These are phyloP conservation scores for Mortierella sp. DNA, from an alignment of 371 early-diverging fungal genomes.

Conservation along the genomic window DNA sequence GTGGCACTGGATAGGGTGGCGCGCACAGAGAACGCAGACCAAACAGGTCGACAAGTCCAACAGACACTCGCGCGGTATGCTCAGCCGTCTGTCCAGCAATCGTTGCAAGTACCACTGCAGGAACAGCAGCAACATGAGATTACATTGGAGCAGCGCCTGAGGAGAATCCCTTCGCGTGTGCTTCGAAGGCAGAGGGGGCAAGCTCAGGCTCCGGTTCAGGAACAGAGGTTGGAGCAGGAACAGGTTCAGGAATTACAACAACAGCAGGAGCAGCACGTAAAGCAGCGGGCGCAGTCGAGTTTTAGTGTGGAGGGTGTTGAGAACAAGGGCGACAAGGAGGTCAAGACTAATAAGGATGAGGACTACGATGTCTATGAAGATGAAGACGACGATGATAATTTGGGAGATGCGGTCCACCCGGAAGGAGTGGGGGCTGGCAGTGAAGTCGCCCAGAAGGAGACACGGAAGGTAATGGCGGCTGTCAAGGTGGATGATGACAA, in stretches of 20 bases:
- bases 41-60: neutral
- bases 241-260: neutral
- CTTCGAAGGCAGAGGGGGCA: neutral
- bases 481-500: neutral
- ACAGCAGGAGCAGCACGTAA: neutral
- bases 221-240: neutral
- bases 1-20: neutral
- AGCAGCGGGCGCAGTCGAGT: neutral
- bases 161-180: neutral
- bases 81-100: neutral
- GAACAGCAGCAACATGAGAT: neutral
- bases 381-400: neutral
- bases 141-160: neutral
- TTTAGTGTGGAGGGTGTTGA: neutral
- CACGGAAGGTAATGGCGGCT: no score
- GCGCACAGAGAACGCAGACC: neutral
- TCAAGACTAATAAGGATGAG: neutral
- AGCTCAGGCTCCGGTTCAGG: neutral
- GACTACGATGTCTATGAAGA: neutral
- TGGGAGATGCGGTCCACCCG: neutral
- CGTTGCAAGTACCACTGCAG: no score
- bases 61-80: conserved; percentile 6
- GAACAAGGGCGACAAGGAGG: neutral
- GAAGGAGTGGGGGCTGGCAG: neutral
- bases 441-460: neutral